Evolutionary conservation across 1,139 yeast genomes (phyloP).

Genomic region (Insectozyma bohioensis): DNA sequence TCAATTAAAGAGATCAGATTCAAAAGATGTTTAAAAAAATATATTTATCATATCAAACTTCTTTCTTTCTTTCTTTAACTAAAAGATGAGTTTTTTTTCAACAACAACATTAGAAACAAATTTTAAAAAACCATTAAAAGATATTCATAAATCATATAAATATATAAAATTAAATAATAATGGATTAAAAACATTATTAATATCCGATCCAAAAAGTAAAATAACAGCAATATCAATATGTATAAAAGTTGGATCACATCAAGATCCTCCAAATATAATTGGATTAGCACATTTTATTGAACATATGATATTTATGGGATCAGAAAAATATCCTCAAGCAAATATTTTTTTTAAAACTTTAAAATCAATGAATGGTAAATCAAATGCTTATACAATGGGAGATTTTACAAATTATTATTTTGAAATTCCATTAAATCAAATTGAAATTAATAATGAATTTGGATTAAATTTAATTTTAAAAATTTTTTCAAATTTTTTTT

Average conservation of each 20-base stretch:
- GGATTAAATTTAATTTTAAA: conserved; percentile 45
- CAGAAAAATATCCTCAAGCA: conserved; percentile 51
- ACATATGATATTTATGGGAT: conserved; percentile 62
- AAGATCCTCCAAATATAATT: conserved; percentile 53
- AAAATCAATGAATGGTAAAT: conserved; percentile 49
- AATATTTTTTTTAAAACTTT: conserved; percentile 45
- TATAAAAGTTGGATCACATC: conserved; percentile 62
- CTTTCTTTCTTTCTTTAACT: not conserved
- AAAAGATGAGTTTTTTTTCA: conserved; percentile 17
- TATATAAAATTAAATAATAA: conserved; percentile 46
- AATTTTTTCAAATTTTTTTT: conserved; percentile 54
- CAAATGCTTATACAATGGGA: conserved; percentile 68
- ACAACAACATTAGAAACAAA: conserved; percentile 17
- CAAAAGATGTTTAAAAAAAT: no score
- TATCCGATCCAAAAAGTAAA: conserved; percentile 56
- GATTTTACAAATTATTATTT: conserved; percentile 62
- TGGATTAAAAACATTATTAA: conserved; percentile 50
- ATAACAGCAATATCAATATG: conserved; percentile 46
- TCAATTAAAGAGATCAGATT: no score
- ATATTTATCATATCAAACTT: not conserved
- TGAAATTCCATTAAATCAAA: conserved; percentile 50
- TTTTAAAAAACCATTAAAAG: conserved; percentile 33
- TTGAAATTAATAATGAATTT: conserved; percentile 21
- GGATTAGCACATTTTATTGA: conserved; percentile 79
- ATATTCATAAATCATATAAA: conserved; percentile 37